A percentile compares a stretch with the other conserved stretches of the same genome.
phyloP scores from a whole-genome alignment of 768 basidiomycete species.

The Ramaria rubella region DNA sequence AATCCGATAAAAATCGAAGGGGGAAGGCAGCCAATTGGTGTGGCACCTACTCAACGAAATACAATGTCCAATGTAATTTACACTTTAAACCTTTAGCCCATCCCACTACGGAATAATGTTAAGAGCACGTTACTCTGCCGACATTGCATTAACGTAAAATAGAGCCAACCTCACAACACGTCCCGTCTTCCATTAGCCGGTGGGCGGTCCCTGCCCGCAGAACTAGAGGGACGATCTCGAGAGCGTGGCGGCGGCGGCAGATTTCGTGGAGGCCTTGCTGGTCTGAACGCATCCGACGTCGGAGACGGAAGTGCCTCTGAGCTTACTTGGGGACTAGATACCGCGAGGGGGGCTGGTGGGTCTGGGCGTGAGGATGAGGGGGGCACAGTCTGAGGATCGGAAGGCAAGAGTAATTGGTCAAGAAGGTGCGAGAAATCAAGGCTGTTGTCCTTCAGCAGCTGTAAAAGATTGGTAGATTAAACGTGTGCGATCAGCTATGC shows the following conservation, averaged over 20 bases:
- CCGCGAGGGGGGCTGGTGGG: no score
- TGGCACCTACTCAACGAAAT: no score
- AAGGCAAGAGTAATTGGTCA: constrained; percentile 48
- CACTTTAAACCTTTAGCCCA: no score
- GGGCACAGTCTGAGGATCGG: neutral
- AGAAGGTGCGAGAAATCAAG: constrained; percentile 92
- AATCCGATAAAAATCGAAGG: no score
- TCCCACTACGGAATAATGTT: no score
- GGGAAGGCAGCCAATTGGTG: no score
- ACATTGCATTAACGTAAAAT: no score
- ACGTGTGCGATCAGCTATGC: neutral
- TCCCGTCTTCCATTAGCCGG: no score
- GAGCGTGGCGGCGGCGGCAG: constrained; percentile 61
- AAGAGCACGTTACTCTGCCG: no score
- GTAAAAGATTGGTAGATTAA: neutral
- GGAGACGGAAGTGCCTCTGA: neutral
- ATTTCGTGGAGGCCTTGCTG: constrained; percentile 10
- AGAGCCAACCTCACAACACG: no score
- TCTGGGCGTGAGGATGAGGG: neutral
- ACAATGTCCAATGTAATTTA: no score
- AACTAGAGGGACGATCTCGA: constrained; percentile 56
- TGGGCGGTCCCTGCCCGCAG: constrained; percentile 22
- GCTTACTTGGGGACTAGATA: neutral
- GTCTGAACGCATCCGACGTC: neutral
- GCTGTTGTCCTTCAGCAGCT: constrained; percentile 89